Conservation (phyloP, 805 yeast genomes). For the Monosporozyma yasuniensis region DNA sequence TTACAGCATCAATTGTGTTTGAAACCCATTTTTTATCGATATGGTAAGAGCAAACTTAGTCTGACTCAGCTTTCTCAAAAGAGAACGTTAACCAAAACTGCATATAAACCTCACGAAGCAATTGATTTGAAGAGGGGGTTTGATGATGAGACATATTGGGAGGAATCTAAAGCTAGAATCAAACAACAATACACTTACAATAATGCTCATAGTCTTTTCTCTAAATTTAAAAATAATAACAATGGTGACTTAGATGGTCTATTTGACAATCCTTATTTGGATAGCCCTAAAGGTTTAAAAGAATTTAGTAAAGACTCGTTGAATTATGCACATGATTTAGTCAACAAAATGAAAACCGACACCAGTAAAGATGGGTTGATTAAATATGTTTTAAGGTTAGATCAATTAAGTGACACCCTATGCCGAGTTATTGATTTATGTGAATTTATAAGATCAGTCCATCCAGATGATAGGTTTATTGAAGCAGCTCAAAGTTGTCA, state of each 20-base stretch:
- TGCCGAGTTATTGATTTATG: conserved; percentile 92
- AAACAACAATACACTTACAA: not conserved
- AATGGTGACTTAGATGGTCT: conserved; percentile 38
- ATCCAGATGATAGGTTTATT: conserved; percentile 64
- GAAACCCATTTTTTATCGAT: not conserved
- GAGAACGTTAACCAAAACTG: not conserved
- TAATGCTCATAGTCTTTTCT: not conserved
- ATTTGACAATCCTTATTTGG: conserved; percentile 63
- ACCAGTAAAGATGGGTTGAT: conserved; percentile 36
- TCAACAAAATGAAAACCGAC: conserved; percentile 44
- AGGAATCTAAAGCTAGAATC: conserved; percentile 7
- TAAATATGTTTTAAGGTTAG: conserved; percentile 57
- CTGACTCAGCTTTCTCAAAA: not conserved
- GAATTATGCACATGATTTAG: conserved; percentile 53
- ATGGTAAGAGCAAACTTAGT: not conserved
- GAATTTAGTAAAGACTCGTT: conserved; percentile 60
- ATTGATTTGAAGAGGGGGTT: conserved; percentile 36
- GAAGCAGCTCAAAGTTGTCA: conserved; percentile 82
- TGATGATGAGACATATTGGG: conserved; percentile 54
- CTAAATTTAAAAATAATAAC: not conserved
- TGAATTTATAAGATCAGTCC: conserved; percentile 82
- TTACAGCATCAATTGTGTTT: not conserved
- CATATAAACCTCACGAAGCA: not conserved
- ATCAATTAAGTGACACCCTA: conserved; percentile 74
- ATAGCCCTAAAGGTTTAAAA: conserved; percentile 59